Evolutionary conservation across 2,329 filamentous ascomycete species (phyloP).

Genomic region (Aureobasidium sp.): DNA sequence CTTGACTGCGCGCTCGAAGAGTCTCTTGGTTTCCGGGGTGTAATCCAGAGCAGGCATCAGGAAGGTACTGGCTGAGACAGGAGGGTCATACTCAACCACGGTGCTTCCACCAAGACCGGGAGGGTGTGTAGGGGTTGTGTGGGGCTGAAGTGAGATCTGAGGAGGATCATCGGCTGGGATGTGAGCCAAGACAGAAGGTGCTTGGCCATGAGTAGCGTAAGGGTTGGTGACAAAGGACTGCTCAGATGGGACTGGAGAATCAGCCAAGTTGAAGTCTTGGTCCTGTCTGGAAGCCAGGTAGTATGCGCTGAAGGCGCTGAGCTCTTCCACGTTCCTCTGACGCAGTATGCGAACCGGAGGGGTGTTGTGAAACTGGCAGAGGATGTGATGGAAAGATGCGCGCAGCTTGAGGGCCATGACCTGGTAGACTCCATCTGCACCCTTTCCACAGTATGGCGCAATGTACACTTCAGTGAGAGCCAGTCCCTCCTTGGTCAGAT

Average conservation of each 20-base stretch:
- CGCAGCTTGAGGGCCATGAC: constrained; percentile 86
- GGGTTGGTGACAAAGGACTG: constrained; percentile 44
- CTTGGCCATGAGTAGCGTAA: constrained; percentile 30
- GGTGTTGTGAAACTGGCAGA: constrained; percentile 90
- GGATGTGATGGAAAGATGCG: constrained; percentile 93
- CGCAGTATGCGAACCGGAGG: constrained; percentile 60
- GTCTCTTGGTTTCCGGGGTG: constrained; percentile 68
- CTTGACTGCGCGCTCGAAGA: constrained; percentile 68
- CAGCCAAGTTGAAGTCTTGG: constrained; percentile 21
- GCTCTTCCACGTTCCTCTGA: not conserved
- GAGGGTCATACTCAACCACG: constrained; percentile 33
- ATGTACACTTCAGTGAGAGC: constrained; percentile 80
- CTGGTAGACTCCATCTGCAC: constrained; percentile 69
- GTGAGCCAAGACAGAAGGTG: constrained; percentile 20
- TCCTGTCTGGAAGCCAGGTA: not conserved
- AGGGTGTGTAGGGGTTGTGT: constrained; percentile 30
- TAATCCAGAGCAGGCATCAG: constrained; percentile 74
- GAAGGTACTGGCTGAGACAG: constrained; percentile 47
- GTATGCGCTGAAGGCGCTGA: not conserved
- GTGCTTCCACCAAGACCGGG: constrained; percentile 31
- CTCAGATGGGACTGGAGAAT: constrained; percentile 28
- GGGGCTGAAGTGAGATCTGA: constrained; percentile 17
- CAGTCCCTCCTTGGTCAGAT: constrained; percentile 86
- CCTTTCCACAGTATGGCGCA: constrained; percentile 62
- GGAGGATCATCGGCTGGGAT: constrained; percentile 29